Evolutionary conservation across 805 yeast species (phyloP).

Genomic region (Sugiyamaella lignohabitans): DNA sequence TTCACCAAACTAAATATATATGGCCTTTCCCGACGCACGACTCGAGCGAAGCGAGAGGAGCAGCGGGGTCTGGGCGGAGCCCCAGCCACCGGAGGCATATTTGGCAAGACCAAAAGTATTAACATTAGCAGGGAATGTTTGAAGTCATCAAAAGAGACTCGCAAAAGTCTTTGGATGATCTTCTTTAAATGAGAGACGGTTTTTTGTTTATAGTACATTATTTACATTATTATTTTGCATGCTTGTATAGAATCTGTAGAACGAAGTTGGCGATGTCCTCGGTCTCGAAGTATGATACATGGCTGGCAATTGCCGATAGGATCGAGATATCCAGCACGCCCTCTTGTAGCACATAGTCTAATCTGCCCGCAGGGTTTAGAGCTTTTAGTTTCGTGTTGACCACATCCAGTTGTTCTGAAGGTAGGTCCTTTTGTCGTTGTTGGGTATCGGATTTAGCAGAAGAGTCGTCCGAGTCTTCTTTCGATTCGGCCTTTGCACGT

Average conservation of each 20-base stretch:
- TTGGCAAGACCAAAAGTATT: neutral
- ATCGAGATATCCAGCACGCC: slow-evolving; percentile 75
- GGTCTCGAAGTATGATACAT: slow-evolving; percentile 82
- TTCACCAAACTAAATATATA: too few relatives aligned
- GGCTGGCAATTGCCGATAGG: slow-evolving; percentile 77
- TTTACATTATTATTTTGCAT: neutral
- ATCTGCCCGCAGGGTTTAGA: slow-evolving; percentile 66
- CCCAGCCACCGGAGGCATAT: neutral
- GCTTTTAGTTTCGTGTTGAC: slow-evolving; percentile 34
- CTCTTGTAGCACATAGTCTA: slow-evolving; percentile 75
- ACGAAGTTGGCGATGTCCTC: slow-evolving; percentile 76
- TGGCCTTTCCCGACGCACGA: neutral
- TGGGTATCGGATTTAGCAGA: neutral
- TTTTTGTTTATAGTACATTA: neutral
- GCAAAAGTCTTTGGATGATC: slow-evolving; percentile 51
- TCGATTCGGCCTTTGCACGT: slow-evolving; percentile 1
- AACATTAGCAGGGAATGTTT: slow-evolving; percentile 58
- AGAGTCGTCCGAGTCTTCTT: neutral
- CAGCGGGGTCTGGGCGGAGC: neutral
- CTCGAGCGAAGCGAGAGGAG: too few relatives aligned
- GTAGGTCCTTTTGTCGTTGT: neutral
- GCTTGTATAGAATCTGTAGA: slow-evolving; percentile 30
- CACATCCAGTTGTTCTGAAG: slow-evolving; percentile 3
- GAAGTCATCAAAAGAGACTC: slow-evolving; percentile 79
- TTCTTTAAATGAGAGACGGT: slow-evolving; percentile 15